Evolutionary conservation across 305 asterid species (phyloP).

Genomic region (Fraxinus sp.): DNA sequence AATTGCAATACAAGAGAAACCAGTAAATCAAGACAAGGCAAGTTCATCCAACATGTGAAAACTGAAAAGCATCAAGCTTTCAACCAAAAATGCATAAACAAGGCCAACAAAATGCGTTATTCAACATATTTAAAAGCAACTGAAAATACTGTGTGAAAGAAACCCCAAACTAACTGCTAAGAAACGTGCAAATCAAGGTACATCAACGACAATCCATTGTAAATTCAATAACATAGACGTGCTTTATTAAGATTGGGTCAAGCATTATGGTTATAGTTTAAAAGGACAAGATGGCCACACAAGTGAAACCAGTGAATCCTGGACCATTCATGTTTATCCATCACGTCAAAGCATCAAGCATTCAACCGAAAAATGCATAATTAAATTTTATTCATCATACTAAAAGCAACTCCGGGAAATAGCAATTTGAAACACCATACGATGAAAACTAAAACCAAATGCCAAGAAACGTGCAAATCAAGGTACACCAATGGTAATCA

Average conservation of each 20-base stretch:
- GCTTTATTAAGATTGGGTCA: slow-evolving; percentile 21
- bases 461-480: neutral
- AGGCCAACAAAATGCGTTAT: neutral
- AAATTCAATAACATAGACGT: slow-evolving; percentile 11
- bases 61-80: neutral
- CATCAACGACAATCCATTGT: slow-evolving; percentile 20
- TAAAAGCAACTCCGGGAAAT: slow-evolving; percentile 13
- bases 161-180: slow-evolving; percentile 19
- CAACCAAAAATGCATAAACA: neutral
- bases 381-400: slow-evolving; percentile 29
- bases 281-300: slow-evolving; percentile 15
- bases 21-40: neutral
- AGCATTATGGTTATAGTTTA: slow-evolving; percentile 14
- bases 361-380: neutral
- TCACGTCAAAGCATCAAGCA: neutral
- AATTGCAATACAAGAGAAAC: neutral
- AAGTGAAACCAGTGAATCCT: neutral
- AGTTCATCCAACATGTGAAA: neutral
- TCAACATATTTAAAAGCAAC: slow-evolving; percentile 21
- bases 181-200: slow-evolving; percentile 19
- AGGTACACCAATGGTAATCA: slow-evolving; percentile 23
- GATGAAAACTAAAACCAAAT: neutral
- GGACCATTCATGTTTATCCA: neutral
- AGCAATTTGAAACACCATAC: slow-evolving; percentile 13
- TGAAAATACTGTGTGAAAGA: slow-evolving; percentile 13